Base-by-base conservation (phyloP, 768 basidiomycete genomes). In the Pleurotus cornucopiae region DNA sequence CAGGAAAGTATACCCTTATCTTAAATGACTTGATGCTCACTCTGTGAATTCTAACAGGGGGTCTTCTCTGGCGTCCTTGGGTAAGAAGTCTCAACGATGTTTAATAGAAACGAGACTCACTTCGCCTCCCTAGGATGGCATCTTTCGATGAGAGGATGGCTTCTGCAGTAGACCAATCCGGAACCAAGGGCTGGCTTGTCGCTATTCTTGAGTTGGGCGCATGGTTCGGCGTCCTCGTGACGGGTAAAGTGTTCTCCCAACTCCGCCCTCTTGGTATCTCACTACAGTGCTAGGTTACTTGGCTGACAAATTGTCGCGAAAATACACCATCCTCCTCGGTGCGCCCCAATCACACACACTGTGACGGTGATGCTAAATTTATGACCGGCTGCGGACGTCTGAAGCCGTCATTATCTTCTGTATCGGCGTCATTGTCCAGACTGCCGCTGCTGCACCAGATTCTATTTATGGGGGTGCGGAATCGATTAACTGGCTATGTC, bases 11-110 rank as follows among this genome's bases (percentile, higher is more conserved):
- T n/a, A 37, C 6, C 9, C 9, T 30, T 9, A 9, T 30, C 9
- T 6, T 20, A 30, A 30, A 30, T 9, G 26, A 9, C 26, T 30
- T 6, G 26, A 30, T 30, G 49, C 46, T 44, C 48, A 26, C n/a
- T 6, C 16, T 52, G 20, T 23, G 60, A 30, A 7, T 55, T 20
- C 2, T 20, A 20, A 20, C 20, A 87, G 79, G 88, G 87, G 63
- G 88, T 90, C 13, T 89, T 90, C 69, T 88, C 87, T 30, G 82
- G 85, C 58, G 86, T 89, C 25, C 80, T 90, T 46, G 75, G 71
- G 85, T 87, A 64, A 39, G 75, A 62, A 26, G 25, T 40, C 14
- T 9, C 13, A 23, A 21, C 30, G 23, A 38, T 37, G 54, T 40
- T 37, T 5, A 20, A 30, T 30, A 20, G 26, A 30, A 9, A 18